Evolutionary conservation across 2,329 filamentous ascomycete genomes (phyloP).

Genomic region (Nemania diffusa): DNA sequence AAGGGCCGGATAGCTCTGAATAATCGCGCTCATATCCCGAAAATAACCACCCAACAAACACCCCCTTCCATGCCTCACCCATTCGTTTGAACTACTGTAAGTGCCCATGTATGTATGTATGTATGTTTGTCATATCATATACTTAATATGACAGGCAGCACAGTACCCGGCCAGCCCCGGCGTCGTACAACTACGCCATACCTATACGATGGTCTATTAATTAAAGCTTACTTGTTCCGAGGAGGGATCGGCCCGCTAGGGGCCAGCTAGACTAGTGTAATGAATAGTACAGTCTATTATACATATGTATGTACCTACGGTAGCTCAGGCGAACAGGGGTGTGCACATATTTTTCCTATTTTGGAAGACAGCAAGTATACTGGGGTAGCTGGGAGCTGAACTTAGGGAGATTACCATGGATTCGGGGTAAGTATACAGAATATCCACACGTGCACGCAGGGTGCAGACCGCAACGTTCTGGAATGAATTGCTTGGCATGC

Average conservation of each 20-base stretch:
- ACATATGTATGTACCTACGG: neutral
- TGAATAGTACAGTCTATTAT: neutral
- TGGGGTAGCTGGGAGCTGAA: slow-evolving; percentile 12
- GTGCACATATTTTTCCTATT: neutral
- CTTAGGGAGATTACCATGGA: neutral
- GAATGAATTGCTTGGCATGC: slow-evolving; percentile 2
- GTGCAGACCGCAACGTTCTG: slow-evolving; percentile 4
- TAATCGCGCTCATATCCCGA: too few relatives aligned
- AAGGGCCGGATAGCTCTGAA: too few relatives aligned
- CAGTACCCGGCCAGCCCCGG: neutral
- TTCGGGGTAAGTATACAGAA: neutral
- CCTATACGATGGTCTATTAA: too few relatives aligned
- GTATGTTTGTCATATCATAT: too few relatives aligned
- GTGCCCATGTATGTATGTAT: too few relatives aligned
- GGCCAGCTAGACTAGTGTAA: too few relatives aligned
- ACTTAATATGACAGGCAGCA: neutral
- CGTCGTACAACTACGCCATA: too few relatives aligned
- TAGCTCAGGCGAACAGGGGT: too few relatives aligned
- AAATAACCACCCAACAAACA: neutral
- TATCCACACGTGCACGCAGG: neutral
- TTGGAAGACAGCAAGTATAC: neutral
- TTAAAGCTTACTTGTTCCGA: too few relatives aligned
- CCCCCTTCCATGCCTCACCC: neutral
- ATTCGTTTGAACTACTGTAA: neutral
- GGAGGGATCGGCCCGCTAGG: too few relatives aligned